A percentile compares a stretch with the other conserved stretches of the same genome.
These are phyloP conservation scores for Andrographis paniculata DNA, from an alignment of 305 asterid genomes.

Conservation along the genomic window DNA sequence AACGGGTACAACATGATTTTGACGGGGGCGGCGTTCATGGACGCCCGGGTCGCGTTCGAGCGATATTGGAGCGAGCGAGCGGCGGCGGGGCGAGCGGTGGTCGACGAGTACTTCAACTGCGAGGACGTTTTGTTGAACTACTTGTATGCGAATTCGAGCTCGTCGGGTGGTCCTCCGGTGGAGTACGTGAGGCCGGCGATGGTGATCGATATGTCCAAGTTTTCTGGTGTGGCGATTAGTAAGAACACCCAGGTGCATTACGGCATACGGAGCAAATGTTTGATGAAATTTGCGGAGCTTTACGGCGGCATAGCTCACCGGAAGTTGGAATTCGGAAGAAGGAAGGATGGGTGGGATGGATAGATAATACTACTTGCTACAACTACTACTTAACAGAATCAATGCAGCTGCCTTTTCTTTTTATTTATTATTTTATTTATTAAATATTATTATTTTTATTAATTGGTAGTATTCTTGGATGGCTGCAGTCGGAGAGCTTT, in stretches of 20 bases:
- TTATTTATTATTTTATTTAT: no score
- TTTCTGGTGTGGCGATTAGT: conserved; percentile 82
- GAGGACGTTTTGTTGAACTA: conserved; percentile 91
- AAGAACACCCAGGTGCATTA: conserved; percentile 81
- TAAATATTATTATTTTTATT: no score
- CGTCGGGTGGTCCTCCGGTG: conserved; percentile 37
- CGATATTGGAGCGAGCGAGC: conserved; percentile 81
- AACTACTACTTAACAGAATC: no score
- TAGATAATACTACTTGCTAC: no score
- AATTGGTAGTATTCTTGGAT: no score
- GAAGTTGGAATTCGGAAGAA: conserved; percentile 49
- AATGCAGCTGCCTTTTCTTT: no score
- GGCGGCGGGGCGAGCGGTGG: conserved; percentile 47
- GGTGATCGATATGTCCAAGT: conserved; percentile 80
- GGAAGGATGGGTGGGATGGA: conserved; percentile 95
- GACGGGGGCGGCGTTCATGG: conserved; percentile 91
- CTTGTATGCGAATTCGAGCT: conserved; percentile 66
- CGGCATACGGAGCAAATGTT: conserved; percentile 64
- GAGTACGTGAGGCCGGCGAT: conserved; percentile 78
- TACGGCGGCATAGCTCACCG: conserved; percentile 54
- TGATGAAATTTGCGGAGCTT: conserved; percentile 47
- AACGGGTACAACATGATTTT: conserved; percentile 79
- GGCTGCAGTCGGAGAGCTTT: no score
- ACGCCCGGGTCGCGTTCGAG: conserved; percentile 45
- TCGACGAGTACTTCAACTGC: conserved; percentile 62